Base-by-base conservation (phyloP, 352 stramenopile species). In the Phytophthora kernoviae region DNA sequence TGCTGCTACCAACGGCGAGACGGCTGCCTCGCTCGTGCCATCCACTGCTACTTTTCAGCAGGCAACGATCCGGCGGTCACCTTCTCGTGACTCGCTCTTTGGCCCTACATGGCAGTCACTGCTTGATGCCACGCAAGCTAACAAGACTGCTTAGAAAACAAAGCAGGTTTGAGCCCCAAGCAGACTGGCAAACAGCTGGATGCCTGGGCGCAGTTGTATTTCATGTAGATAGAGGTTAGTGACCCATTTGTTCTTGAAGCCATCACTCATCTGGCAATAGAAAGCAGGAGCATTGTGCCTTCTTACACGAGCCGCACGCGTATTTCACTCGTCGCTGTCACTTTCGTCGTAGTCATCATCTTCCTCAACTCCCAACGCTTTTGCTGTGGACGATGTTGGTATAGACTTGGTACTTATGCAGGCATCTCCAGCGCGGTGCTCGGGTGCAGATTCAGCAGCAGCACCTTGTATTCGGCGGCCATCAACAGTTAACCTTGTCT, bases 331-430 rank as follows among this genome's bases (percentile, higher is more conserved):
- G 8, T 91, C 81, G 49, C 80, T 88, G 15, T 90, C 83, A 49
- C 83, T 93, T 47, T 85, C 81, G 41, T 93, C 83, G 45, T 92
- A 91, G 55, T 90, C 57, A 22, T 88, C 79, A 51, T 92, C 83
- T 43, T 92, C 80, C 22, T 84, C 70, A 43, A 92, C 81, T 12
- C 65, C 40, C 40, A 81, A 37, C 27, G 45, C 40, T 11, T 50
- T 36, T 12, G n/a, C 22, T 54, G 45, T 57, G 3, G 36, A 17
- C 42, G 37, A 50, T n/a, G 21, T 34, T 36, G 32, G 14, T 46
- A 36, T 15, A 50, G 33, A 5, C 20, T 62, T 68, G 30, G 7
- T 10, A 14, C 42, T 53, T 15, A 27, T 33, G 22, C 17, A 24
- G 15, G 12, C 27, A 10, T 37, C 51, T 18, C 10, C 18, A 33